A percentile compares a stretch with the other conserved stretches of the same genome.
phyloP scores from a whole-genome alignment of 352 stramenopile species.

The Phytophthora tentaculata region DNA sequence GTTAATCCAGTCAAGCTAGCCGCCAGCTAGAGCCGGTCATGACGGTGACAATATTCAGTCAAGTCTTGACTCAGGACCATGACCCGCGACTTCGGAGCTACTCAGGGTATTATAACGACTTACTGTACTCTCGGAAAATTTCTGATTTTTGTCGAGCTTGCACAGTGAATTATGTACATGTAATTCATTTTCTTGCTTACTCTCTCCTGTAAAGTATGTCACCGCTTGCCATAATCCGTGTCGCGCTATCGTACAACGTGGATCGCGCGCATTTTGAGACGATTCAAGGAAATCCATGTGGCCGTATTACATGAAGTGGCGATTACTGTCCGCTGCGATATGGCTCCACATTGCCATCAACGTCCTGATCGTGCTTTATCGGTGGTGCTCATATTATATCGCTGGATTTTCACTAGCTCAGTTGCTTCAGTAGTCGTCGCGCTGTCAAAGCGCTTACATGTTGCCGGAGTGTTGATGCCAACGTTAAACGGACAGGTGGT shows the following conservation, averaged over 20 bases:
- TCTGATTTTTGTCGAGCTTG: too few species aligned
- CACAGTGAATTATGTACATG: too few species aligned
- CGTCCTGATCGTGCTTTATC: not conserved
- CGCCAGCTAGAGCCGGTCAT: too few species aligned
- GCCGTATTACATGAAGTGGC: not conserved
- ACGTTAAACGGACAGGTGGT: not conserved
- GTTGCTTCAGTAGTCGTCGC: slow-evolving; percentile 17
- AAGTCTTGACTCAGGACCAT: too few species aligned
- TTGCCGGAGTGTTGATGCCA: slow-evolving; percentile 14
- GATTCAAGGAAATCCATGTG: not conserved
- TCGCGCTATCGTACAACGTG: not conserved
- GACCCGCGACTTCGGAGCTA: too few species aligned
- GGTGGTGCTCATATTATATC: slow-evolving; percentile 4
- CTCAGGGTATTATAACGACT: too few species aligned
- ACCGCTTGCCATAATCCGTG: slow-evolving; percentile 7
- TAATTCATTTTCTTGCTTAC: not conserved
- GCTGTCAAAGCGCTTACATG: not conserved
- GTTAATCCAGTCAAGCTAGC: slow-evolving; percentile 9
- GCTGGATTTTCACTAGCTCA: slow-evolving; percentile 17
- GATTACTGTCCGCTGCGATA: not conserved
- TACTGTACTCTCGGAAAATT: too few species aligned
- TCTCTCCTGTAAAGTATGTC: slow-evolving; percentile 1
- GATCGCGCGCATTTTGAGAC: not conserved
- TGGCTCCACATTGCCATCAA: not conserved
- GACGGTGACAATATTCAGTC: slow-evolving; percentile 16